phyloP scores from a whole-genome alignment of 768 basidiomycete genomes.

The Dioszegia crocea region DNA sequence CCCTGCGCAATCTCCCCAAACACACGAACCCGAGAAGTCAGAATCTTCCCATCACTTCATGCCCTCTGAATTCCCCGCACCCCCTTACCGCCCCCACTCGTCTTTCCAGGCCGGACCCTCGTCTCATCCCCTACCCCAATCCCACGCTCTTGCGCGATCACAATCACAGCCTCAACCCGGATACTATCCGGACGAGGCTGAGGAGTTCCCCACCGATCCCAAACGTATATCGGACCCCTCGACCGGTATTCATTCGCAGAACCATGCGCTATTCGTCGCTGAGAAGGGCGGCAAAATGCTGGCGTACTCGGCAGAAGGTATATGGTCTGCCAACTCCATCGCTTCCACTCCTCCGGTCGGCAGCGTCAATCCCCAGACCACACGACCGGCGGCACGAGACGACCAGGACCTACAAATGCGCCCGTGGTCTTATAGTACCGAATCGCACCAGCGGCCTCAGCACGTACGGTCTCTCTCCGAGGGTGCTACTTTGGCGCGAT shows the following conservation, averaged over 20 bases:
- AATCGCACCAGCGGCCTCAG: slow-evolving; percentile 20
- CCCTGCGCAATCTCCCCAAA: slow-evolving; percentile 2
- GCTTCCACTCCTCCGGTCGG: slow-evolving; percentile 5
- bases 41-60: neutral
- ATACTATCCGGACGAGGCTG: neutral
- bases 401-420: slow-evolving; percentile 9
- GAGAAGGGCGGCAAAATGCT: slow-evolving; percentile 32
- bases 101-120: neutral
- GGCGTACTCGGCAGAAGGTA: slow-evolving; percentile 25
- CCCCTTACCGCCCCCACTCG: neutral
- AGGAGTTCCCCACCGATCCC: neutral
- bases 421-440: slow-evolving; percentile 33
- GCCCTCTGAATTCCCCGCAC: slow-evolving; percentile 8
- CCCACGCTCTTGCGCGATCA: neutral
- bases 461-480: slow-evolving; percentile 35
- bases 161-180: neutral
- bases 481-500: slow-evolving; percentile 40
- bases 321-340: slow-evolving; percentile 17
- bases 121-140: neutral
- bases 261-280: slow-evolving; percentile 30
- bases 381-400: neutral
- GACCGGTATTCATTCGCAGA: slow-evolving; percentile 34
- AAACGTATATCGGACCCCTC: slow-evolving; percentile 25
- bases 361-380: neutral
- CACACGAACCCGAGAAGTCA: slow-evolving; percentile 4